These are phyloP conservation scores for Ogataea neopini DNA, from an alignment of 805 yeast species.

Conservation along the genomic window DNA sequence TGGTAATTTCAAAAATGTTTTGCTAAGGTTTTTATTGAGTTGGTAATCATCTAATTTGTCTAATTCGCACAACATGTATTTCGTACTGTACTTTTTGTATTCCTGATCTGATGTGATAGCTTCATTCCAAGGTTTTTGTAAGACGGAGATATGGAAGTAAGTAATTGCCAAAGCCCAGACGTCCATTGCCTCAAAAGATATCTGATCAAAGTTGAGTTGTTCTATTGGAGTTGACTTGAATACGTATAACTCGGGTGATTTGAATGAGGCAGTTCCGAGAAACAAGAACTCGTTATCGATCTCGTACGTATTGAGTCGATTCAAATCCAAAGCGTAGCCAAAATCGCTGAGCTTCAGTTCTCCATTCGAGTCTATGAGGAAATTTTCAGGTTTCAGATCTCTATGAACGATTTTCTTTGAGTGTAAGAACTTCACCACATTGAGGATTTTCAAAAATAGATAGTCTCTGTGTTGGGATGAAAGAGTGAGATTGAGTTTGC, in stretches of 20 bases:
- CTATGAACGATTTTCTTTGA: conserved; percentile 45
- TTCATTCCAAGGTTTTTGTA: conserved; percentile 50
- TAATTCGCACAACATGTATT: conserved; percentile 16
- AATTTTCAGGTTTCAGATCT: conserved; percentile 57
- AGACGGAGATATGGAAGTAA: conserved; percentile 45
- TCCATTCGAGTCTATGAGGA: conserved; percentile 47
- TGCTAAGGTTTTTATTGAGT: conserved; percentile 15
- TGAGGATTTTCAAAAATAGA: conserved; percentile 53
- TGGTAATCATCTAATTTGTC: conserved; percentile 23
- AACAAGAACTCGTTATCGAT: conserved; percentile 27
- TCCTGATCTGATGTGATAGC: conserved; percentile 36
- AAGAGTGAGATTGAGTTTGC: conserved; percentile 37
- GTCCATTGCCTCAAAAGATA: conserved; percentile 43
- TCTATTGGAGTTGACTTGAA: conserved; percentile 10
- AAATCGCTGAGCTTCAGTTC: conserved; percentile 49
- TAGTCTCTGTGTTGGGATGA: conserved; percentile 42
- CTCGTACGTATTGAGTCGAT: conserved; percentile 22
- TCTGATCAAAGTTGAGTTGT: conserved; percentile 13
- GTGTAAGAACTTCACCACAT: conserved; percentile 48
- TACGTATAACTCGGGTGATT: conserved; percentile 51
- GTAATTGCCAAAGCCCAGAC: conserved; percentile 54
- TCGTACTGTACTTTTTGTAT: conserved; percentile 21
- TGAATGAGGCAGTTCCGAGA: conserved; percentile 55
- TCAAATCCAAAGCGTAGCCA: conserved; percentile 47
- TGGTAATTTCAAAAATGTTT: conserved; percentile 18